phyloP scores from a whole-genome alignment of 345 rosid species.

The Ceriops decandra region DNA sequence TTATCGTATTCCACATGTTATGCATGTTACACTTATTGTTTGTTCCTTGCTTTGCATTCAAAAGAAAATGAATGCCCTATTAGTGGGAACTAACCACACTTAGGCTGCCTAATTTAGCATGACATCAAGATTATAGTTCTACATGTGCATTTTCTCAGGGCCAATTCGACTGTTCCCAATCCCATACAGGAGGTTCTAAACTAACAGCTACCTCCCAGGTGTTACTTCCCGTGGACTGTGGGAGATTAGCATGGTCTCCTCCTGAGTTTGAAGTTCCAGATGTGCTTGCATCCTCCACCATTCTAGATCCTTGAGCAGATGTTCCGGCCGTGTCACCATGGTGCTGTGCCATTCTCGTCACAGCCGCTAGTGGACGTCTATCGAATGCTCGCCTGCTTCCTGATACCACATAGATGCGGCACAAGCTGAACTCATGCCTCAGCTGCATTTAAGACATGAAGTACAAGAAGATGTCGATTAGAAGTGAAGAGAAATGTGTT shows the following conservation, averaged over 20 bases:
- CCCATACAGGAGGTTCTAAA: slow-evolving; percentile 39
- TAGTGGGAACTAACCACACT: neutral
- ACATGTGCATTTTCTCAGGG: slow-evolving; percentile 21
- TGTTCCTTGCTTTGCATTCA: neutral
- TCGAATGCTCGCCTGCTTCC: slow-evolving; percentile 82
- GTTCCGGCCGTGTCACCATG: slow-evolving; percentile 28
- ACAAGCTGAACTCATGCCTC: slow-evolving; percentile 78
- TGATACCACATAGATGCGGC: slow-evolving; percentile 72
- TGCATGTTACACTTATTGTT: neutral
- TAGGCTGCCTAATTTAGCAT: neutral
- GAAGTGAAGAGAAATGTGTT: slow-evolving; percentile 6
- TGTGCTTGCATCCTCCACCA: slow-evolving; percentile 37
- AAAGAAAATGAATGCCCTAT: slow-evolving; percentile 9
- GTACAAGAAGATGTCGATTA: slow-evolving; percentile 12
- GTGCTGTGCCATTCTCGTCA: slow-evolving; percentile 25
- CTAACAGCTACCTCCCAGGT: slow-evolving; percentile 30
- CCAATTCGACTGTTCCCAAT: slow-evolving; percentile 55
- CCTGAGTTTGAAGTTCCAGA: slow-evolving; percentile 44
- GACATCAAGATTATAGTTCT: slow-evolving; percentile 3
- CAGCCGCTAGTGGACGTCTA: slow-evolving; percentile 66
- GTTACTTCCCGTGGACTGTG: slow-evolving; percentile 21
- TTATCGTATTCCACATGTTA: neutral
- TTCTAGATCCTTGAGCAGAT: slow-evolving; percentile 21
- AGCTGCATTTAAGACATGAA: slow-evolving; percentile 41
- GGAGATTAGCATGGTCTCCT: slow-evolving; percentile 38